Percentiles rank a stretch among this genome's conserved stretches.
phyloP scores from a whole-genome alignment of 352 stramenopile genomes.

The Blastocystis sp. region DNA sequence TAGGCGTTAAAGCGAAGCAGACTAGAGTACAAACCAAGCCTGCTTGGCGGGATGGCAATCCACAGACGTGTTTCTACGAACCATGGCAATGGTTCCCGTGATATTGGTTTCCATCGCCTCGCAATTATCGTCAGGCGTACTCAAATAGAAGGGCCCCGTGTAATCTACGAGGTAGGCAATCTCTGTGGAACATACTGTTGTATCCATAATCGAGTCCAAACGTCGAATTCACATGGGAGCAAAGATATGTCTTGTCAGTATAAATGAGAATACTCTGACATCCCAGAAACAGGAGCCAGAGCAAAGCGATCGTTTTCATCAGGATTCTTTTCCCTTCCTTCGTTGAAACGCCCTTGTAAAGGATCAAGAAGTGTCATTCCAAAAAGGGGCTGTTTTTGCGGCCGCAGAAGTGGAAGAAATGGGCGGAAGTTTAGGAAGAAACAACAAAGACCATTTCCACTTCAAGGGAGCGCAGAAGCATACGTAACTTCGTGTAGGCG shows the following conservation, averaged over 20 bases:
- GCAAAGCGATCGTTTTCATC: neutral
- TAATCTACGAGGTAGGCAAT: constrained; percentile 6
- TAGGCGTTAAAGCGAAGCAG: neutral
- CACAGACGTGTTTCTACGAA: neutral
- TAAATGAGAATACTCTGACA: constrained; percentile 8
- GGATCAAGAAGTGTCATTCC: neutral
- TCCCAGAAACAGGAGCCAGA: neutral
- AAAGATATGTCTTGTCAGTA: constrained; percentile 35
- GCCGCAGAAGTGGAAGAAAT: no score
- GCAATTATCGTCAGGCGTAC: constrained; percentile 7
- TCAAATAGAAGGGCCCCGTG: neutral
- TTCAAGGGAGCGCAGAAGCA: neutral
- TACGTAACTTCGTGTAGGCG: neutral
- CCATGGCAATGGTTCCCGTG: constrained; percentile 9
- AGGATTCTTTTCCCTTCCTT: neutral
- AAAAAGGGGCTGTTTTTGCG: neutral
- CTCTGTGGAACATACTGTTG: neutral
- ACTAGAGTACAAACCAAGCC: neutral
- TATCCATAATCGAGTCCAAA: constrained; percentile 34
- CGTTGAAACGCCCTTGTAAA: neutral
- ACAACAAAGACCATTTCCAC: neutral
- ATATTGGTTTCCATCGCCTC: neutral
- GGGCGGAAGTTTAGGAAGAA: neutral
- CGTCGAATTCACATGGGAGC: constrained; percentile 15
- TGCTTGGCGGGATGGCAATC: constrained; percentile 37